Conservation (phyloP, 1,284 basidiomycete genomes). For the Ceraceosorus guamensis region DNA sequence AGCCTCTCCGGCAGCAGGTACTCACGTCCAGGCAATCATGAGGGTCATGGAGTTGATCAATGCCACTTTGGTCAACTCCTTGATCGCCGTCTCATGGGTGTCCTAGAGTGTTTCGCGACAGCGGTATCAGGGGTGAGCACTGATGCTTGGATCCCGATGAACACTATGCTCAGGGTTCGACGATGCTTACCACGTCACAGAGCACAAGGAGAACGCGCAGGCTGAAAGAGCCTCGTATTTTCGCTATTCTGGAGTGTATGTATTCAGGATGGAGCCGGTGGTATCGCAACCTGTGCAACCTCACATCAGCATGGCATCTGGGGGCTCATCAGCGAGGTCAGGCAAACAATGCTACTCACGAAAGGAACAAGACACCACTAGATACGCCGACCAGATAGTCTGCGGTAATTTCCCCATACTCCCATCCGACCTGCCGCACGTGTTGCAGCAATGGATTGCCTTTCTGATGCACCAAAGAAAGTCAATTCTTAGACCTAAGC, state of each 20-base stretch:
- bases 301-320: not conserved
- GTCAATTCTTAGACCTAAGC: not conserved
- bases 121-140: too few species aligned
- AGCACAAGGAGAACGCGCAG: conserved; percentile 80
- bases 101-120: conserved; percentile 53
- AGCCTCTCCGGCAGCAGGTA: conserved; percentile 12
- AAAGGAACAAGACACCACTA: conserved; percentile 36
- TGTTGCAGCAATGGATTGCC: conserved; percentile 78
- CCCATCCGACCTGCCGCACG: conserved; percentile 81
- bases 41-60: conserved; percentile 86
- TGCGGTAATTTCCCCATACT: conserved; percentile 85
- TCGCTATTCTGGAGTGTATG: conserved; percentile 80
- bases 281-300: conserved; percentile 67
- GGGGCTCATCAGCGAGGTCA: not conserved
- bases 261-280: conserved; percentile 97
- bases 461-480: conserved; percentile 54
- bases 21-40: conserved; percentile 84
- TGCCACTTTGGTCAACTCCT: conserved; percentile 73
- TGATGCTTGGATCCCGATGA: too few species aligned
- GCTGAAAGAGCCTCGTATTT: conserved; percentile 71
- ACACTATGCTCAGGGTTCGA: not conserved
- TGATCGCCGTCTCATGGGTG: conserved; percentile 81
- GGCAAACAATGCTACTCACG: conserved; percentile 4
- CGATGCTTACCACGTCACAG: conserved; percentile 73
- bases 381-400: conserved; percentile 54